Evolutionary conservation across 352 stramenopile genomes (phyloP).

Genomic region (Globisporangium mamillatum): DNA sequence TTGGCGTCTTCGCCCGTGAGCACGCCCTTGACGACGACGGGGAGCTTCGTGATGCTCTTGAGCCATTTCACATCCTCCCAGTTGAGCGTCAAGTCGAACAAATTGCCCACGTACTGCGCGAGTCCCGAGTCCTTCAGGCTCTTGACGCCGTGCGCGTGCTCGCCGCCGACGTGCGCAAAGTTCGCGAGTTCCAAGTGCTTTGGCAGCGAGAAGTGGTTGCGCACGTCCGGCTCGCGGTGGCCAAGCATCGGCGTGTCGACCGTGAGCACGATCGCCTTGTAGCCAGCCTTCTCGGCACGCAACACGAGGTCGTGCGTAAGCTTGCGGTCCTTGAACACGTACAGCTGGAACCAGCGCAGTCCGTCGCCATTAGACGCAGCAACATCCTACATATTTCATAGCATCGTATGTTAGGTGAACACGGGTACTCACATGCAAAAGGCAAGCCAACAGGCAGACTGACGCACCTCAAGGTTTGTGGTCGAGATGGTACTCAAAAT

Average conservation of each 20-base stretch:
- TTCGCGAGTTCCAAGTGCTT: conserved; percentile 58
- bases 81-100: conserved; percentile 95
- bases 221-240: conserved; percentile 93
- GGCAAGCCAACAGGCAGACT: background rate
- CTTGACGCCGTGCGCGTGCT: conserved; percentile 61
- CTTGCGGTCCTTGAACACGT: conserved; percentile 93
- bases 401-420: background rate
- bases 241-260: conserved; percentile 96
- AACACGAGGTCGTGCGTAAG: conserved; percentile 90
- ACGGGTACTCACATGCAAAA: background rate
- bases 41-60: conserved; percentile 89
- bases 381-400: conserved; percentile 31
- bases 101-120: conserved; percentile 51
- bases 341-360: conserved; percentile 94
- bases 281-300: conserved; percentile 91
- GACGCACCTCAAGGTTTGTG: conserved; percentile 79
- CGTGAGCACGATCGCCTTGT: conserved; percentile 94
- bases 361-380: conserved; percentile 62
- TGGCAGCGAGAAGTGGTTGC: conserved; percentile 89
- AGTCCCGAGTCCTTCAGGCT: conserved; percentile 50
- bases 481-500: conserved; percentile 93
- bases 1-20: conserved; percentile 91
- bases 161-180: conserved; percentile 43
- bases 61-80: conserved; percentile 92
- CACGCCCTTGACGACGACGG: conserved; percentile 93